A percentile compares a stretch with the other conserved stretches of the same genome.
These are phyloP conservation scores for Cyclospora cayetanensis DNA, from an alignment of 169 alveolate genomes.

Conservation along the genomic window DNA sequence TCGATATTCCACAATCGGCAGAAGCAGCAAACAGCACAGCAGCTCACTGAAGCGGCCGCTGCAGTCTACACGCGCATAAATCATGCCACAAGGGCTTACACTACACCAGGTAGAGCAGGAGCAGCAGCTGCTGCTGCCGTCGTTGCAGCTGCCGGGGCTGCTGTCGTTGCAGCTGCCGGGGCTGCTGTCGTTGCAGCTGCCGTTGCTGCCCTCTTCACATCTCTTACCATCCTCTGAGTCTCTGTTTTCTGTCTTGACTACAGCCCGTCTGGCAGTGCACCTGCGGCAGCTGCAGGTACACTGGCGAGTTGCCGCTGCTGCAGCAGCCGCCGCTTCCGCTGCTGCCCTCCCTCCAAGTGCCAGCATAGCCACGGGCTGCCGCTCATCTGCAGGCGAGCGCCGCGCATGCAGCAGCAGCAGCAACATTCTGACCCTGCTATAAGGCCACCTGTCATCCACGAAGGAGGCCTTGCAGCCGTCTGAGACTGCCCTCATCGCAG, in stretches of 20 bases:
- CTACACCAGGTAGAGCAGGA: background rate
- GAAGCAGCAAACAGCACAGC: conserved; percentile 39
- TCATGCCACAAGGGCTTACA: conserved; percentile 6
- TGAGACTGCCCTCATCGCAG: background rate
- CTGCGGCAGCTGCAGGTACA: conserved; percentile 31
- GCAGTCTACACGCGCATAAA: background rate
- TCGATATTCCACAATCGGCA: conserved; percentile 30
- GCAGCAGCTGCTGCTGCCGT: background rate
- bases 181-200: no score
- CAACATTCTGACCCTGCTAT: background rate
- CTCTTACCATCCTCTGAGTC: background rate
- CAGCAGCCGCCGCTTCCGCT: conserved; percentile 26
- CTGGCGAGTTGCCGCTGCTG: background rate
- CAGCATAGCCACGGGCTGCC: background rate
- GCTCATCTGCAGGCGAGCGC: background rate
- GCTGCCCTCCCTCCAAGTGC: background rate
- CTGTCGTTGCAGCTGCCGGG: background rate
- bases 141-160: background rate
- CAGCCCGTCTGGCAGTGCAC: background rate
- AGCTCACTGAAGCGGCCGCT: conserved; percentile 27
- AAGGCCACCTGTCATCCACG: background rate
- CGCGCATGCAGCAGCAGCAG: conserved; percentile 7
- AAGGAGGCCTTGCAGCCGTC: background rate
- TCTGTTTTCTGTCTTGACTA: background rate
- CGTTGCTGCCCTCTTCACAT: background rate